These are phyloP conservation scores for Candida insectorum DNA, from an alignment of 805 yeast genomes.

Conservation along the genomic window DNA sequence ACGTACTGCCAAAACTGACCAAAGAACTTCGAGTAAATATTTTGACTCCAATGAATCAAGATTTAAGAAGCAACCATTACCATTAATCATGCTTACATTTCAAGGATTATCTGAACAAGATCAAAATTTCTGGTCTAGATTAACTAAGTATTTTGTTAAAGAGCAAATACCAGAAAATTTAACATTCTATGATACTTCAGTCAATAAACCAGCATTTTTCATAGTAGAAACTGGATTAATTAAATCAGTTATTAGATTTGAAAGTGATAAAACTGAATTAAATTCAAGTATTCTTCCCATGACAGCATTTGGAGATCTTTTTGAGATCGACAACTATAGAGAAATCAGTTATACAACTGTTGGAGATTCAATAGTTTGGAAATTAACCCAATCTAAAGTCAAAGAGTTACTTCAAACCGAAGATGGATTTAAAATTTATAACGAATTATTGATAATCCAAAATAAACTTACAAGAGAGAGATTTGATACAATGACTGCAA, in stretches of 20 bases:
- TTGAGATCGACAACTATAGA: slow-evolving; percentile 30
- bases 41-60: slow-evolving; percentile 36
- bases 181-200: slow-evolving; percentile 44
- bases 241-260: slow-evolving; percentile 34
- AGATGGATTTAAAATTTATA: slow-evolving; percentile 50
- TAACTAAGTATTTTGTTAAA: slow-evolving; percentile 50
- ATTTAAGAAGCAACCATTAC: slow-evolving; percentile 53
- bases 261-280: slow-evolving; percentile 33
- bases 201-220: slow-evolving; percentile 51
- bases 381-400: slow-evolving; percentile 47
- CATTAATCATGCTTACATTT: slow-evolving; percentile 61
- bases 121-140: slow-evolving; percentile 59
- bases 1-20: slow-evolving; percentile 41
- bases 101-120: slow-evolving; percentile 52
- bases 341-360: slow-evolving; percentile 53
- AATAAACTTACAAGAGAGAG: slow-evolving; percentile 65
- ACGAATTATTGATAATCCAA: slow-evolving; percentile 62
- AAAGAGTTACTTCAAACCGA: slow-evolving; percentile 41
- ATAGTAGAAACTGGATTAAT: slow-evolving; percentile 48
- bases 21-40: slow-evolving; percentile 44
- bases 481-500: slow-evolving; percentile 72
- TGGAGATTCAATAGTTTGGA: slow-evolving; percentile 67
- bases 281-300: slow-evolving; percentile 57
- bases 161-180: slow-evolving; percentile 46
- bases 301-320: slow-evolving; percentile 68